Percentiles rank a stretch among this genome's conserved stretches.
Conservation (phyloP, 306 rosid genomes). For the Morella rubra region DNA sequence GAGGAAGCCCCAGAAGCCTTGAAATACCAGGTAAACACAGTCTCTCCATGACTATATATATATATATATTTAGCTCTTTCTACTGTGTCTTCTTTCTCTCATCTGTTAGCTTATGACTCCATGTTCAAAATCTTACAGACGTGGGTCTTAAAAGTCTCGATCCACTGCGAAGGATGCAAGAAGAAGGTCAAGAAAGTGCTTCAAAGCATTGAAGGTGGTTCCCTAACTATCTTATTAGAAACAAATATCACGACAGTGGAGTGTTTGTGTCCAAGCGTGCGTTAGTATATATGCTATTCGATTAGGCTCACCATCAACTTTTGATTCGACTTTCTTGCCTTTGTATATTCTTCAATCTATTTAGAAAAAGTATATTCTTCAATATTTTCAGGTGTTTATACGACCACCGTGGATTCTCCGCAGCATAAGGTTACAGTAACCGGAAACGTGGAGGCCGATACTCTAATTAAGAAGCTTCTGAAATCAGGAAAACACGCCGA, state of each 20-base stretch:
- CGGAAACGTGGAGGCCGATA: conserved; percentile 75
- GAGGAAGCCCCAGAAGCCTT: conserved; percentile 55
- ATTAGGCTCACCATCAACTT: background rate
- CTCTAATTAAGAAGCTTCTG: conserved; percentile 68
- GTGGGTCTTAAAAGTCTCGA: conserved; percentile 79
- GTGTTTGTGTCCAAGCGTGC: background rate
- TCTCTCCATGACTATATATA: background rate
- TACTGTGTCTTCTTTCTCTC: background rate
- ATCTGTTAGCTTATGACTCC: conserved; percentile 10
- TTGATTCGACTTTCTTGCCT: background rate
- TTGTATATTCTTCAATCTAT: background rate
- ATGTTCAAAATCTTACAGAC: conserved; percentile 43
- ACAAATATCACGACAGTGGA: too few relatives aligned
- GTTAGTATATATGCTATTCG: background rate
- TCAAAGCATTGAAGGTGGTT: conserved; percentile 65
- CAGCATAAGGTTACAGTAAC: conserved; percentile 85
- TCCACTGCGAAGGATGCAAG: conserved; percentile 93
- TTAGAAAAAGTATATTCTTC: too few relatives aligned
- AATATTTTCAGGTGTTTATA: conserved; percentile 76
- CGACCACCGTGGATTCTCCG: conserved; percentile 58
- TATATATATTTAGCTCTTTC: background rate
- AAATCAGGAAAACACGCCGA: conserved; percentile 77
- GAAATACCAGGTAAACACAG: conserved; percentile 59
- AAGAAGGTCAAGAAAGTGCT: conserved; percentile 86
- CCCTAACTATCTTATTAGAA: background rate